These are phyloP conservation scores for Cucumis melo DNA, from an alignment of 306 rosid species.

Conservation along the genomic window DNA sequence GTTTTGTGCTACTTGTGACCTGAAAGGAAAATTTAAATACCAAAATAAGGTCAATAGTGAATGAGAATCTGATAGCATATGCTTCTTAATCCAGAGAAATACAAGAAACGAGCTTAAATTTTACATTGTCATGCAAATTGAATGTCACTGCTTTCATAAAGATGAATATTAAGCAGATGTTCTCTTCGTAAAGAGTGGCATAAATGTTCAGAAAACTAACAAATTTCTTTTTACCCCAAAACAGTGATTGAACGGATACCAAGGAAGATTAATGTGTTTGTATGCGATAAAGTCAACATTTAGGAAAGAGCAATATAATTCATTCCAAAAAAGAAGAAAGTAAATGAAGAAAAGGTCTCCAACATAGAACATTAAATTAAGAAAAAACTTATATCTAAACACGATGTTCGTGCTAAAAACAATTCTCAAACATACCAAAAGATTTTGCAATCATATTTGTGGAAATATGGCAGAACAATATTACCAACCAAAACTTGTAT, in stretches of 20 bases:
- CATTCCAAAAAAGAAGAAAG: neutral
- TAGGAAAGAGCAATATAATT: neutral
- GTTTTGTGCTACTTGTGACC: constrained; percentile 71
- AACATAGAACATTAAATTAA: neutral
- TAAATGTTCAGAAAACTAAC: neutral
- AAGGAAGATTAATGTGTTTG: neutral
- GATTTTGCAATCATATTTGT: neutral
- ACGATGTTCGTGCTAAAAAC: neutral
- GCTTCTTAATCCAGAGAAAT: neutral
- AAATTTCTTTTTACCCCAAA: neutral
- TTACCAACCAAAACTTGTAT: neutral
- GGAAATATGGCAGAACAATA: neutral
- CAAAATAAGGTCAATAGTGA: neutral
- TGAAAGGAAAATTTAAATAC: constrained; percentile 12
- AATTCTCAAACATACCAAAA: neutral
- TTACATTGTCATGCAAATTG: neutral
- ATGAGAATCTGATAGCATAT: neutral
- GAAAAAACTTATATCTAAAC: neutral
- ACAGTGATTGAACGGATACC: neutral
- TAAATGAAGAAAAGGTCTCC: neutral
- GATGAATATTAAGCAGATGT: neutral
- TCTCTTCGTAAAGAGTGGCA: neutral
- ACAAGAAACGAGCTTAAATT: neutral
- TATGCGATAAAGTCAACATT: neutral
- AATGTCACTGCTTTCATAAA: neutral